Base-by-base conservation (phyloP, 371 early-diverging fungal species). In the Zopfochytrium polystomum region DNA sequence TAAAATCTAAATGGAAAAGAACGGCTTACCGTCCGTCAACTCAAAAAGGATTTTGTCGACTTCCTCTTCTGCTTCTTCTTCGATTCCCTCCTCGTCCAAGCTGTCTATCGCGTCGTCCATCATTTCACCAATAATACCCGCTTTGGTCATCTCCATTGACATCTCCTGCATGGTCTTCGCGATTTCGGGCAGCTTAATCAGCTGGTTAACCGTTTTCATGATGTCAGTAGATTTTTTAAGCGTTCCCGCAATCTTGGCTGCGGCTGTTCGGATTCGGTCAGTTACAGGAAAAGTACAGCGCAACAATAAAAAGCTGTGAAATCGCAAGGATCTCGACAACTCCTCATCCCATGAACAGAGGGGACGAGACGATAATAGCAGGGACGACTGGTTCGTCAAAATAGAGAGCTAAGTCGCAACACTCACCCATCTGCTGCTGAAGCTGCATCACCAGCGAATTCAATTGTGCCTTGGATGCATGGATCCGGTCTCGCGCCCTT, bases 61-160 rank as follows among this genome's bases (percentile, higher is more conserved):
- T 74, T 94, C 93, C 43, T 87, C 90, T 47, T 95, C 93, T 0
- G 95, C 95, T 60, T 92, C 97, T 53, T 92, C 94, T 60, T 97
- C 97, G 34, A 94, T 59, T 23, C 88, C 95, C 2, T 89, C 92
- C 42, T 91, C 92, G 57, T 95, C 95, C 70, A 87, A 73, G 61
- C 80, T 77, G 34, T 93, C 94, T 65, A 96, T 82, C 31, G 92
- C 85, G 68, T 95, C 96, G 45, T 85, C 82, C 44, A 94, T 85
- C 94, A 95, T 95, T 70, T 96, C 97, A 60, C 90, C 91, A 65
- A 96, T 92, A 48, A 96, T 80, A 6, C 95, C 95, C 13, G 95
- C 92, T 83, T 91, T 94, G 74, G 87, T 92, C 94, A 97, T 93
- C 73, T 97, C 97, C 83, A 76, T 86, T 18, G 90, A 85, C 88